Evolutionary conservation across 805 yeast genomes (phyloP).

Genomic region (Ogataea nitratoaversa): DNA sequence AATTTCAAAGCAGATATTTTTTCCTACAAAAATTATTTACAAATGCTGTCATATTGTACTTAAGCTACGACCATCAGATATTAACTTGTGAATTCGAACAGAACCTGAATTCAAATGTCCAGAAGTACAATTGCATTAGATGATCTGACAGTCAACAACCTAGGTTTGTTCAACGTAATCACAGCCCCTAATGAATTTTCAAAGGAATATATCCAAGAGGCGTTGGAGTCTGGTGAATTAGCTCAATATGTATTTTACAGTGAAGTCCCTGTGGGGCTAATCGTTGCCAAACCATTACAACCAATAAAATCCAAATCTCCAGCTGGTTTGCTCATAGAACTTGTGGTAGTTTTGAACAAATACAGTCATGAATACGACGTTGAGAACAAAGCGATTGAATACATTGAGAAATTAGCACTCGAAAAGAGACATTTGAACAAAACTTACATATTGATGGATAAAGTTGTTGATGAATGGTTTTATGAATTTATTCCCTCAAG

Average conservation of each 20-base stretch:
- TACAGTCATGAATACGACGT: conserved; percentile 56
- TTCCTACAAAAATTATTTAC: neutral
- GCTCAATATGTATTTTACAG: conserved; percentile 56
- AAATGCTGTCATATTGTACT: neutral
- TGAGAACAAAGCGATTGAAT: conserved; percentile 55
- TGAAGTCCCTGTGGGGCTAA: conserved; percentile 78
- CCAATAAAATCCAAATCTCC: conserved; percentile 37
- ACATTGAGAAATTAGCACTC: conserved; percentile 53
- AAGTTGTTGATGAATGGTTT: conserved; percentile 8
- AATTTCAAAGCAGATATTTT: neutral
- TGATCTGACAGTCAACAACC: conserved; percentile 55
- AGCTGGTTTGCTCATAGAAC: conserved; percentile 22
- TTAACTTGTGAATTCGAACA: neutral
- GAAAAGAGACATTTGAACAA: conserved; percentile 46
- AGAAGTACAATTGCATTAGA: conserved; percentile 42
- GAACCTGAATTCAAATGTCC: conserved; percentile 19
- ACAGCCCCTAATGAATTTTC: conserved; percentile 53
- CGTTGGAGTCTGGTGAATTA: conserved; percentile 45
- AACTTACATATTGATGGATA: conserved; percentile 26
- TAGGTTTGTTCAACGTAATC: conserved; percentile 55
- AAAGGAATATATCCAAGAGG: conserved; percentile 47
- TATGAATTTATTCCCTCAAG: conserved; percentile 4
- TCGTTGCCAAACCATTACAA: conserved; percentile 52
- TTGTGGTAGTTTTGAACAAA: conserved; percentile 47
- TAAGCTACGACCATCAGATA: too few species aligned